Conservation (phyloP, 1,284 basidiomycete species). For the Exobasidium cylindrosporum region DNA sequence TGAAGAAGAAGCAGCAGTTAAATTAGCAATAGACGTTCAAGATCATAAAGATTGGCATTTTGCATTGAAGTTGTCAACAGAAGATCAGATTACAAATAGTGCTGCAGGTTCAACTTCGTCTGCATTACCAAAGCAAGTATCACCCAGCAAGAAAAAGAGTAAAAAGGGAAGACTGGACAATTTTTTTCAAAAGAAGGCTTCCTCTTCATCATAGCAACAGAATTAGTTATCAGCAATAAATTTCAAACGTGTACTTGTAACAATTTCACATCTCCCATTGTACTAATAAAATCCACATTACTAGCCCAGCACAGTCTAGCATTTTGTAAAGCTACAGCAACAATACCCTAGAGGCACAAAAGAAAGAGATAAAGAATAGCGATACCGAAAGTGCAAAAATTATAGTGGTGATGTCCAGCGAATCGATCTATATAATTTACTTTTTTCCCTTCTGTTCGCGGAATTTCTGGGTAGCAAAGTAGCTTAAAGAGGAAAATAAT, state of each 20-base stretch:
- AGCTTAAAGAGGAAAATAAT: conserved; percentile 16
- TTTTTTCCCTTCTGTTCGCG: conserved; percentile 32
- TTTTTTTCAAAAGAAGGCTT: conserved; percentile 11
- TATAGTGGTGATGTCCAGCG: too few relatives aligned
- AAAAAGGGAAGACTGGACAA: conserved; percentile 10
- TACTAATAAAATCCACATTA: too few relatives aligned
- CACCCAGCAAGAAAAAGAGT: conserved; percentile 4
- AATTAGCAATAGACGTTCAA: conserved; percentile 23
- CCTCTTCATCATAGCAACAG: too few relatives aligned
- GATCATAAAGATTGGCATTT: conserved; percentile 48
- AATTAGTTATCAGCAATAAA: too few relatives aligned
- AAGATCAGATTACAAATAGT: not conserved
- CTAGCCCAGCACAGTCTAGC: too few relatives aligned
- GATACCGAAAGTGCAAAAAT: too few relatives aligned
- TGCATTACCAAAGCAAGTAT: not conserved
- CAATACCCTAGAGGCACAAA: too few relatives aligned
- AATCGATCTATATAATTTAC: conserved; percentile 18
- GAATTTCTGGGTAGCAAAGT: conserved; percentile 36
- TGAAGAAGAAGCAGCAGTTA: not conserved
- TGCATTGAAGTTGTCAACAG: conserved; percentile 22
- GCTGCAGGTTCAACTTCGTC: not conserved
- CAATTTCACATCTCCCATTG: too few relatives aligned
- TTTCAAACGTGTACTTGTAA: too few relatives aligned
- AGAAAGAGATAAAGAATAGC: too few relatives aligned
- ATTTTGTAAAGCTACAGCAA: too few relatives aligned